phyloP scores from a whole-genome alignment of 345 rosid genomes.

The Sonneratia caseolaris region DNA sequence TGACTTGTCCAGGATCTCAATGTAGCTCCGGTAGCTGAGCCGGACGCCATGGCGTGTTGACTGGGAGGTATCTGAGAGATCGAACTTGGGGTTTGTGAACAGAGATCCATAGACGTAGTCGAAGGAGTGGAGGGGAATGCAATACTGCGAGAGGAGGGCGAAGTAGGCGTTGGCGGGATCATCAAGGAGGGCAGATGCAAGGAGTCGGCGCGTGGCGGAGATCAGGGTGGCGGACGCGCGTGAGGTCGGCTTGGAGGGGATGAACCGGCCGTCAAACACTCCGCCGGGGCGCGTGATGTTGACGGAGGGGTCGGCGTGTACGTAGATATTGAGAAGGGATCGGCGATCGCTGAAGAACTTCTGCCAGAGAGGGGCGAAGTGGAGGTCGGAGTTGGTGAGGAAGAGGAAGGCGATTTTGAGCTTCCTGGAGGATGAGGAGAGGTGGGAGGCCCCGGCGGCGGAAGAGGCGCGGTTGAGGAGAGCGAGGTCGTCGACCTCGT shows the following conservation, averaged over 20 bases:
- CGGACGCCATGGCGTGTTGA: constrained; percentile 37
- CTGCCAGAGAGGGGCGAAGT: constrained; percentile 76
- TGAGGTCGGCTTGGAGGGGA: constrained; percentile 53
- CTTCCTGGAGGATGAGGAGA: constrained; percentile 39
- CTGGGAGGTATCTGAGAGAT: constrained; percentile 30
- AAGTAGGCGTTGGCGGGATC: constrained; percentile 84
- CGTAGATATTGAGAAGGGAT: constrained; percentile 58
- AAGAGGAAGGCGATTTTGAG: constrained; percentile 85
- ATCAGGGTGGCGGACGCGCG: constrained; percentile 85
- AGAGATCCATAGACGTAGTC: constrained; percentile 56
- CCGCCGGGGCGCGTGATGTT: constrained; percentile 44
- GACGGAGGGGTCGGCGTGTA: constrained; percentile 75
- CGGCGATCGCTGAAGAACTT: constrained; percentile 39
- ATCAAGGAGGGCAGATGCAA: constrained; percentile 76
- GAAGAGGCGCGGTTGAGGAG: constrained; percentile 59
- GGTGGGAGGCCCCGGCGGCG: constrained; percentile 39
- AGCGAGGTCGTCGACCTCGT: constrained; percentile 62
- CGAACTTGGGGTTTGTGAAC: constrained; percentile 38
- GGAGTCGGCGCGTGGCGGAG: constrained; percentile 84
- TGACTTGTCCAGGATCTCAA: constrained; percentile 59
- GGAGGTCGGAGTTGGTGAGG: constrained; percentile 84
- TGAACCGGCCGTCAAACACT: constrained; percentile 40
- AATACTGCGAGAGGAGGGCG: constrained; percentile 74
- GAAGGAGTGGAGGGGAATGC: constrained; percentile 79
- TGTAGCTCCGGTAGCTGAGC: constrained; percentile 53